Evolutionary conservation across 768 basidiomycete species (phyloP).

Genomic region (Lactarius hengduanensis): DNA sequence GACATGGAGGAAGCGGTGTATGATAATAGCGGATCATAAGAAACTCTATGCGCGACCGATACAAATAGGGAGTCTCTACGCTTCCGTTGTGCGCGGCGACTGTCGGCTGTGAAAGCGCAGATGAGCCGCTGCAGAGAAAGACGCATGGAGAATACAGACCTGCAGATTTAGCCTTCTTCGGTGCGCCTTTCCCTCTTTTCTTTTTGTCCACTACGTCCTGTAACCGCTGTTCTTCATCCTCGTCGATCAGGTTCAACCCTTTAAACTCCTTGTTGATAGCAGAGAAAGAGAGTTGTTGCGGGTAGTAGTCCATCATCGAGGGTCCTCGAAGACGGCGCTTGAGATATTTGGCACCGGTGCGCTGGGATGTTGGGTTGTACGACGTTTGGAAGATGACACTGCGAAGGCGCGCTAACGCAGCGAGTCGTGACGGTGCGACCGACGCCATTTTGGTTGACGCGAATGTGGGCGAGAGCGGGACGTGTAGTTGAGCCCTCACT

Average conservation of each 20-base stretch:
- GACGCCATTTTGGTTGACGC: conserved; percentile 36
- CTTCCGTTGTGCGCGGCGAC: conserved; percentile 50
- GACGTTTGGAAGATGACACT: conserved; percentile 81
- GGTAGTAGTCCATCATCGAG: conserved; percentile 84
- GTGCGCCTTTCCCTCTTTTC: conserved; percentile 79
- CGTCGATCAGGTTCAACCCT: conserved; percentile 51
- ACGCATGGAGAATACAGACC: conserved; percentile 43
- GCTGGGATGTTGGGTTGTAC: conserved; percentile 77
- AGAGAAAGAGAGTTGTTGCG: conserved; percentile 54
- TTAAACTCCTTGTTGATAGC: conserved; percentile 40
- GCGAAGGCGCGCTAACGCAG: conserved; percentile 60
- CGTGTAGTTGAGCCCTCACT: too few species aligned
- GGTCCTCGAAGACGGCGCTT: conserved; percentile 79
- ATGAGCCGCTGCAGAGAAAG: not conserved
- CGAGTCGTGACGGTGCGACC: conserved; percentile 52
- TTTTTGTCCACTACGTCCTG: conserved; percentile 66
- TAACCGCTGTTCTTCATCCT: conserved; percentile 63
- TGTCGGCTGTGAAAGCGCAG: conserved; percentile 43
- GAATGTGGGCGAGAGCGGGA: not conserved
- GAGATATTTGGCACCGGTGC: conserved; percentile 93
- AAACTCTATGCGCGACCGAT: not conserved
- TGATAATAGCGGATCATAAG: conserved; percentile 1
- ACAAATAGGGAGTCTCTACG: conserved; percentile 28
- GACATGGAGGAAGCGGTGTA: conserved; percentile 18
- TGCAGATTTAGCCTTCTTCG: conserved; percentile 72